These are phyloP conservation scores for Graphiopsis chlorocephala DNA, from an alignment of 2,329 filamentous ascomycete species.

Conservation along the genomic window DNA sequence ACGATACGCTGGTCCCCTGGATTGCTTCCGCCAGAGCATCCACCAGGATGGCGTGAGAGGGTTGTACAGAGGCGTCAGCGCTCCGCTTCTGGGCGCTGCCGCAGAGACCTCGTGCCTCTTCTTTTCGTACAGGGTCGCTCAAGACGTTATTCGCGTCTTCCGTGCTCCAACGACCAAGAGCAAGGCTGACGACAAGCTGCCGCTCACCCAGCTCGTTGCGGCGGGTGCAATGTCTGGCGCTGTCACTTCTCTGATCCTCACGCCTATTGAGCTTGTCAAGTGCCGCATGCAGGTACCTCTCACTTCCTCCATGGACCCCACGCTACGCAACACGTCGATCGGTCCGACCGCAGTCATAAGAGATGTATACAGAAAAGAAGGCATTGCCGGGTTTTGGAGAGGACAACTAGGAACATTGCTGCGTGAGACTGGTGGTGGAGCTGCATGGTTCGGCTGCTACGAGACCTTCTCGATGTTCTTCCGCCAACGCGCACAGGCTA, in stretches of 20 bases:
- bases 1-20: constrained; percentile 79
- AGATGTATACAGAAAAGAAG: constrained; percentile 78
- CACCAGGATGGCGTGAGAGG: constrained; percentile 73
- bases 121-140: constrained; percentile 73
- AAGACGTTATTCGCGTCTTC: constrained; percentile 54
- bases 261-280: constrained; percentile 94
- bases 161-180: constrained; percentile 35
- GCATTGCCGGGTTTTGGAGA: constrained; percentile 86
- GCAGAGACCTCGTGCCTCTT: constrained; percentile 91
- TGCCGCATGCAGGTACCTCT: constrained; percentile 90
- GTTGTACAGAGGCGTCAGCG: constrained; percentile 89
- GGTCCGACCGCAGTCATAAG: constrained; percentile 67
- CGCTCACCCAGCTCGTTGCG: constrained; percentile 70
- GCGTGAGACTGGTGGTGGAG: constrained; percentile 86
- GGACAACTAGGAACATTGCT: constrained; percentile 92
- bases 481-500: constrained; percentile 46
- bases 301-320: constrained; percentile 32
- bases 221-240: constrained; percentile 85
- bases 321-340: constrained; percentile 22
- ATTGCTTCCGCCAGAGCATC: constrained; percentile 89
- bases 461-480: constrained; percentile 72
- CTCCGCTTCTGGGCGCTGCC: constrained; percentile 85
- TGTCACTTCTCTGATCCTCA: constrained; percentile 86
- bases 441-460: constrained; percentile 92
- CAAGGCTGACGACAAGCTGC: constrained; percentile 52